Conservation (phyloP, 495 filamentous ascomycete species). For the Polyplosphaeria fusca region DNA sequence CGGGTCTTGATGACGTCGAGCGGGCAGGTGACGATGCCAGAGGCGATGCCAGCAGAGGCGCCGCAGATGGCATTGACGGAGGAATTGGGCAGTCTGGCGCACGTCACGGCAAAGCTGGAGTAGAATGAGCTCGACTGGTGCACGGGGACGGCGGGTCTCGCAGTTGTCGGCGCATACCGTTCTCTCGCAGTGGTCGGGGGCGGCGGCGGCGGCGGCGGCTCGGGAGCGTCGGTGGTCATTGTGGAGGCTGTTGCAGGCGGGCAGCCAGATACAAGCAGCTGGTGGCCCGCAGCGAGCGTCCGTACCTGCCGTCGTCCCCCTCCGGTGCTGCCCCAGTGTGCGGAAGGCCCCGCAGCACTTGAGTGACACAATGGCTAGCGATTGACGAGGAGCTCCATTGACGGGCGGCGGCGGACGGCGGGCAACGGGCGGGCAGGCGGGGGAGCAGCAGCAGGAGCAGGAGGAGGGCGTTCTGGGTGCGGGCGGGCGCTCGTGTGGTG, state of each 20-base stretch:
- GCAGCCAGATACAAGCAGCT: slow-evolving; percentile 2
- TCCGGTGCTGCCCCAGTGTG: slow-evolving; percentile 35
- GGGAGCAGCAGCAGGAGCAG: background rate
- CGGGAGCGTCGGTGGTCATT: slow-evolving; percentile 24
- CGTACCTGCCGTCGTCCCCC: slow-evolving; percentile 34
- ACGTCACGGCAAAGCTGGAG: slow-evolving; percentile 53
- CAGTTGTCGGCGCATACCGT: slow-evolving; percentile 32
- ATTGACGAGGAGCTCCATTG: slow-evolving; percentile 40
- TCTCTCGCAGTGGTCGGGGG: slow-evolving; percentile 24
- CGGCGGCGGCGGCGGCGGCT: slow-evolving; percentile 31
- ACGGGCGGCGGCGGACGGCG: slow-evolving; percentile 10
- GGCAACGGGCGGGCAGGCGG: background rate
- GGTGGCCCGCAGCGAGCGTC: background rate
- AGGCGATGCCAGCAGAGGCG: slow-evolving; percentile 82
- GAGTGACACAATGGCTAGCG: slow-evolving; percentile 38
- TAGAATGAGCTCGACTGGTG: slow-evolving; percentile 42
- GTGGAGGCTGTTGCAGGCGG: slow-evolving; percentile 22
- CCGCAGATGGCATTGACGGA: slow-evolving; percentile 70
- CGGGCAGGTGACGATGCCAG: slow-evolving; percentile 91
- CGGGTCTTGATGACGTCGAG: slow-evolving; percentile 99
- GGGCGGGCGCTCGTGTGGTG: background rate
- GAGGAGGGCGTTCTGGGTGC: background rate
- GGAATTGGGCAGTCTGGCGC: slow-evolving; percentile 50
- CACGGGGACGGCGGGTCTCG: slow-evolving; percentile 7
- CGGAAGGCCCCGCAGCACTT: slow-evolving; percentile 42